Evolutionary conservation across 1,284 basidiomycete species (phyloP), one percentile per base, ranked within the genome.

Genomic region (Leccinum insigne): DNA sequence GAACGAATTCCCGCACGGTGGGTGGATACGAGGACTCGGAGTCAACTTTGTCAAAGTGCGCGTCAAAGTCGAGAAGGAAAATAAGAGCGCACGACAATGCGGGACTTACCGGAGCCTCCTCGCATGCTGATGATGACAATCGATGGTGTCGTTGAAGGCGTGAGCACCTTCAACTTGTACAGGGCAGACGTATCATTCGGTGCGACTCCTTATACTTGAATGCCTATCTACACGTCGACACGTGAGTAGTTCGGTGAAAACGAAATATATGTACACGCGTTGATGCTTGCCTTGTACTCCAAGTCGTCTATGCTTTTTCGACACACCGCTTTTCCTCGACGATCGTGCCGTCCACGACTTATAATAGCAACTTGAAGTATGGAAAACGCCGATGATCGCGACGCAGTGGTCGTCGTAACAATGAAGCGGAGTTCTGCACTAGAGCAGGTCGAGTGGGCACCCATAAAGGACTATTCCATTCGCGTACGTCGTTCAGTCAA

Each of bases 301-400:
- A 99, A 83, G 78, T 99, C 98, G 75, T 99, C 98, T 96, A 99
- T 0, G 98, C 99, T 86, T 99, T 99, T 80, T 98, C 97, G 23
- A 99, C 97, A 74, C 97, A 99, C 63, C 97, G 85, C 80, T 98
- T 98, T 81, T 99, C 97, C 75, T 98, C 95, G 47, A 99, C 83
- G 67, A 95, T 81, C 1, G 94, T 94, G 32, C 87, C 89, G 42
- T 85, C 80, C 32, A 96, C 82, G 2, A 94, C 85, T 8, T 29
- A 29, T 29, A 29, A 90, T 86, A 4, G 91, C 90, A 18, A 99
- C 26, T 29, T 29, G 26, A 29, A 29, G 82, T 21, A 99, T 95
- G 66, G 92, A 91, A 82, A 99, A 98, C 0, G 97, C 95, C 97
- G 26, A 29, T 29, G 26, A 99, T 99, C 7, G 96, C 97, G 13